These are phyloP conservation scores for Xanthoparmelia taractica DNA, from an alignment of 495 filamentous ascomycete genomes.

Conservation along the genomic window DNA sequence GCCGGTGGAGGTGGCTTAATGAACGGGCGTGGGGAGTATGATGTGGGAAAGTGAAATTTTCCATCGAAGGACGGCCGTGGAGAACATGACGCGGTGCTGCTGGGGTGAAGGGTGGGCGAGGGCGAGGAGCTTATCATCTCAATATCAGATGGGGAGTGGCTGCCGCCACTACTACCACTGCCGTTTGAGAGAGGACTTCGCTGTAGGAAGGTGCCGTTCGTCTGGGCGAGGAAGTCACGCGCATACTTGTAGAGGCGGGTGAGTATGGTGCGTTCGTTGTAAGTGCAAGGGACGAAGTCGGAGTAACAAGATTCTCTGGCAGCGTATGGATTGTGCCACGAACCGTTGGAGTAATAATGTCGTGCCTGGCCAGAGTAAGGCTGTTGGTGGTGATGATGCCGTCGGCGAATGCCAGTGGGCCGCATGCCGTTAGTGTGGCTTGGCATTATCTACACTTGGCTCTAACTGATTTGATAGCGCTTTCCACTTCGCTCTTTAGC, in stretches of 20 bases:
- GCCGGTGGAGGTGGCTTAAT: slow-evolving; percentile 26
- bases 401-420: slow-evolving; percentile 14
- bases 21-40: slow-evolving; percentile 24
- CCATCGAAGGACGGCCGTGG: slow-evolving; percentile 24
- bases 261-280: slow-evolving; percentile 27
- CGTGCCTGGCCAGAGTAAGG: slow-evolving; percentile 4
- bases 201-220: slow-evolving; percentile 22
- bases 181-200: slow-evolving; percentile 17
- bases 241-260: slow-evolving; percentile 29
- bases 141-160: slow-evolving; percentile 22
- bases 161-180: slow-evolving; percentile 15
- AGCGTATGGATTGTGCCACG: slow-evolving; percentile 22
- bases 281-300: slow-evolving; percentile 27
- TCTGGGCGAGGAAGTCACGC: slow-evolving; percentile 25
- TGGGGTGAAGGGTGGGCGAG: slow-evolving; percentile 27
- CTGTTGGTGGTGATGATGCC: slow-evolving; percentile 3
- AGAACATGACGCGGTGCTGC: slow-evolving; percentile 23
- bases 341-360: slow-evolving; percentile 20
- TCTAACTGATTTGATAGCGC: too few relatives aligned
- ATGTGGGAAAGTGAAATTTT: slow-evolving; percentile 24
- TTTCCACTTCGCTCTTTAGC: too few relatives aligned
- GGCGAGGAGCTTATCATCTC: slow-evolving; percentile 32
- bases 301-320: slow-evolving; percentile 23
- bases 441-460: slow-evolving; percentile 7
- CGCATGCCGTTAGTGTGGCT: slow-evolving; percentile 12